phyloP scores from a whole-genome alignment of 169 alveolate genomes.

The Cryptosporidium ubiquitum region DNA sequence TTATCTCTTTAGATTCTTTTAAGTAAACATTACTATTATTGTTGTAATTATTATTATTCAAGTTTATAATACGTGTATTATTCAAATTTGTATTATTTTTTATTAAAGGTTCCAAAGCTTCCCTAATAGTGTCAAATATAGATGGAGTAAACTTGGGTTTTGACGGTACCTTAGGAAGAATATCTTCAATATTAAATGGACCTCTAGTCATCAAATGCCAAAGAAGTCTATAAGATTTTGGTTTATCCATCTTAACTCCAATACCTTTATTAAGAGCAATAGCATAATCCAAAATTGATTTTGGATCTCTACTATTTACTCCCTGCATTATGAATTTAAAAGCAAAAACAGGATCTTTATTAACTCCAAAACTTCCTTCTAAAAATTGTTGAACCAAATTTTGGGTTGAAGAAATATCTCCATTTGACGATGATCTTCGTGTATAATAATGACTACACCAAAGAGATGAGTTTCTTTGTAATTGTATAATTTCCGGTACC shows the following conservation, averaged over 20 bases:
- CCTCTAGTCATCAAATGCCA: constrained; percentile 60
- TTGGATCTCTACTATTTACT: constrained; percentile 60
- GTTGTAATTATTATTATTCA: neutral
- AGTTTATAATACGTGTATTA: neutral
- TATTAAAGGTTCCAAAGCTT: constrained; percentile 30
- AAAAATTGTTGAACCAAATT: constrained; percentile 22
- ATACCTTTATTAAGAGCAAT: constrained; percentile 46
- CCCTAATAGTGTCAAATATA: constrained; percentile 59
- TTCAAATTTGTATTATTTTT: constrained; percentile 13
- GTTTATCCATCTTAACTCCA: constrained; percentile 25
- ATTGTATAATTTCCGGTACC: constrained; percentile 9
- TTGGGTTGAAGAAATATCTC: constrained; percentile 56
- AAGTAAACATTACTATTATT: neutral
- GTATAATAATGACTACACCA: constrained; percentile 71
- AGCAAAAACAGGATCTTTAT: constrained; percentile 3
- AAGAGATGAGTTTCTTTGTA: constrained; percentile 38
- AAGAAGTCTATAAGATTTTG: constrained; percentile 43
- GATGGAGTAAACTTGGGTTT: constrained; percentile 48
- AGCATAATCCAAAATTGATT: constrained; percentile 51
- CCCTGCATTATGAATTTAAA: constrained; percentile 44
- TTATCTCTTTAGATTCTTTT: neutral
- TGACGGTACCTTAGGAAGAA: constrained; percentile 51
- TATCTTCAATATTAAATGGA: constrained; percentile 39
- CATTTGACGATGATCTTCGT: constrained; percentile 40
- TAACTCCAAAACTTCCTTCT: constrained; percentile 59